Percentiles rank a stretch among this genome's conserved stretches.
Conservation (phyloP, 257 asterid genomes). For the Solanum chmielewskii region DNA sequence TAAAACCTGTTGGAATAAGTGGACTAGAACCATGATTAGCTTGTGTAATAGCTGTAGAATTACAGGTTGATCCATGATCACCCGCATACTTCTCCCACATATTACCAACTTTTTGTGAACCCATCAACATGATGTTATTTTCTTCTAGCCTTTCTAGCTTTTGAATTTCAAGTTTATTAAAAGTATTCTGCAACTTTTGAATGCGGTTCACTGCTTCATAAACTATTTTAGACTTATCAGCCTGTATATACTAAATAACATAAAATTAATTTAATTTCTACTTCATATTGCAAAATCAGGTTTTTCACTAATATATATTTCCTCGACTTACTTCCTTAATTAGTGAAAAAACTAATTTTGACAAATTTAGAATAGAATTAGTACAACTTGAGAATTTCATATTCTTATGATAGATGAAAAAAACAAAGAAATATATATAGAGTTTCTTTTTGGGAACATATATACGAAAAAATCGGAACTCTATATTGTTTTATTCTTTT, state of each 20-base stretch:
- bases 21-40: neutral
- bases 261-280: neutral
- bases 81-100: conserved; percentile 38
- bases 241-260: conserved; percentile 15
- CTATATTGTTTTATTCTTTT: neutral
- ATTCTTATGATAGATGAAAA: neutral
- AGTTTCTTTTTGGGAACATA: neutral
- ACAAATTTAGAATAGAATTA: neutral
- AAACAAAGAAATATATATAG: neutral
- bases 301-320: neutral
- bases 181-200: conserved; percentile 20
- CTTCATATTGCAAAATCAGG: neutral
- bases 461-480: neutral
- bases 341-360: neutral
- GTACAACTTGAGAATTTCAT: neutral
- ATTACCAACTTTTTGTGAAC: conserved; percentile 4
- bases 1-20: neutral
- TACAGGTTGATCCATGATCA: conserved; percentile 27
- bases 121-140: neutral
- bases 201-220: conserved; percentile 60
- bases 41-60: neutral
- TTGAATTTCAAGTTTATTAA: conserved; percentile 26
- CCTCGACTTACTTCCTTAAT: no score
- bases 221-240: conserved; percentile 66
- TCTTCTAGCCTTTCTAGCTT: conserved; percentile 29